These are phyloP conservation scores for Candida ipomoeae DNA, from an alignment of 805 yeast species.

Conservation along the genomic window DNA sequence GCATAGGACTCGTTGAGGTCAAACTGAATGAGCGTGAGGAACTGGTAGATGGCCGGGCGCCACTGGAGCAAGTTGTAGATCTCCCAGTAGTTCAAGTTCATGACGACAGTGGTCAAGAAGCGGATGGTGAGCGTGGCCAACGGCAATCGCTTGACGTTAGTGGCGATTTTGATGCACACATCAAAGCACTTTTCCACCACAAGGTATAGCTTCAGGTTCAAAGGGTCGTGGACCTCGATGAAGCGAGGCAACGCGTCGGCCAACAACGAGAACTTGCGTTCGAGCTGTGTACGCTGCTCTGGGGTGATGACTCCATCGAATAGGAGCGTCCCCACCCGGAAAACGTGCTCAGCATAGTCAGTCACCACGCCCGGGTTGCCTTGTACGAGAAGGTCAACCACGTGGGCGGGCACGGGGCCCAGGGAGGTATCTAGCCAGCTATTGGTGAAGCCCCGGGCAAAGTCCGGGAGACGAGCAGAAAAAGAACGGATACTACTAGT, in stretches of 20 bases:
- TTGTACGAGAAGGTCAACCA: slow-evolving; percentile 22
- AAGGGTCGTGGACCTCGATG: slow-evolving; percentile 23
- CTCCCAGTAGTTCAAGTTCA: slow-evolving; percentile 43
- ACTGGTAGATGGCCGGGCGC: slow-evolving; percentile 42
- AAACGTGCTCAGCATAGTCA: slow-evolving; percentile 38
- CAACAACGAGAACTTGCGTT: slow-evolving; percentile 23
- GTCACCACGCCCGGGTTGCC: slow-evolving; percentile 28
- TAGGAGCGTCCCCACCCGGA: slow-evolving; percentile 27
- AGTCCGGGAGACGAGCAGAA: background rate
- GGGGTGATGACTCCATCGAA: slow-evolving; percentile 16
- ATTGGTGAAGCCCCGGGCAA: slow-evolving; percentile 7
- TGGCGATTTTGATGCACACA: slow-evolving; percentile 32
- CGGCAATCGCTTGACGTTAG: slow-evolving; percentile 26
- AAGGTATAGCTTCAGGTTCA: slow-evolving; percentile 28
- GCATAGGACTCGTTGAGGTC: slow-evolving; percentile 39
- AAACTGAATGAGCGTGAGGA: slow-evolving; percentile 34
- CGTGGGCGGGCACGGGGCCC: slow-evolving; percentile 18
- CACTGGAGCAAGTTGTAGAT: slow-evolving; percentile 36
- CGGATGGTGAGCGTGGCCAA: slow-evolving; percentile 34
- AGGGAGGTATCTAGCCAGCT: slow-evolving; percentile 6
- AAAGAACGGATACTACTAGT: too few relatives aligned
- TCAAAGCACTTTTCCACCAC: slow-evolving; percentile 39
- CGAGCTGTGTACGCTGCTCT: slow-evolving; percentile 18
- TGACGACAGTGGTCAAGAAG: slow-evolving; percentile 34
- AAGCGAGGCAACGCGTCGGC: slow-evolving; percentile 23